Evolutionary conservation across 345 rosid genomes (phyloP).

Genomic region (Syzygium jambos): DNA sequence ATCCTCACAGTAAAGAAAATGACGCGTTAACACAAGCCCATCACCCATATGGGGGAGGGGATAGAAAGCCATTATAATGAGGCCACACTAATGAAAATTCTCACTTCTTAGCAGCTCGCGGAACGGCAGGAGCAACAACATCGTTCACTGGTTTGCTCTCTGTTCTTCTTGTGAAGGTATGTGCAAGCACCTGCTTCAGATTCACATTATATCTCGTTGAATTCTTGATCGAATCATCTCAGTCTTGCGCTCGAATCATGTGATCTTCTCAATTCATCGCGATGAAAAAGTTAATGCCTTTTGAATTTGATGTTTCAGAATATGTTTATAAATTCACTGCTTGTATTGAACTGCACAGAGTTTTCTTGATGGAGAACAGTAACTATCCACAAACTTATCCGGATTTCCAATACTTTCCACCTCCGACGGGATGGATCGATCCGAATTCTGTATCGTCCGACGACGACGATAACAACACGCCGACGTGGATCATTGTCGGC

Average conservation of each 20-base stretch:
- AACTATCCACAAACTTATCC: neutral
- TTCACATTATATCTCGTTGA: neutral
- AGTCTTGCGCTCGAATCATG: neutral
- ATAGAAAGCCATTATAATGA: neutral
- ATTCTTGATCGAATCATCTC: accelerated
- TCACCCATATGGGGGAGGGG: neutral
- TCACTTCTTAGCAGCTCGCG: neutral
- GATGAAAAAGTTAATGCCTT: neutral
- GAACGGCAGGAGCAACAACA: neutral
- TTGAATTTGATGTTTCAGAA: too few species aligned
- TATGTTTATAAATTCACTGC: neutral
- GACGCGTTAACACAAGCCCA: neutral
- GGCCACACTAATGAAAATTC: neutral
- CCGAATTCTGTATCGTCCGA: neutral
- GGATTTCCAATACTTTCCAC: neutral
- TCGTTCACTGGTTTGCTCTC: neutral
- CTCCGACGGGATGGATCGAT: conserved; percentile 1
- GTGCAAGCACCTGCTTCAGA: neutral
- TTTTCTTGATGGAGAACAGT: neutral
- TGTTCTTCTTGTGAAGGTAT: neutral
- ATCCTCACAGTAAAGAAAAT: neutral
- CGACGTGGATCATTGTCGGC: neutral
- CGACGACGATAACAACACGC: neutral
- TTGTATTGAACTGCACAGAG: neutral
- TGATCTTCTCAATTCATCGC: neutral